These are phyloP conservation scores for Pythium brachiatum DNA, from an alignment of 352 stramenopile species.

Conservation along the genomic window DNA sequence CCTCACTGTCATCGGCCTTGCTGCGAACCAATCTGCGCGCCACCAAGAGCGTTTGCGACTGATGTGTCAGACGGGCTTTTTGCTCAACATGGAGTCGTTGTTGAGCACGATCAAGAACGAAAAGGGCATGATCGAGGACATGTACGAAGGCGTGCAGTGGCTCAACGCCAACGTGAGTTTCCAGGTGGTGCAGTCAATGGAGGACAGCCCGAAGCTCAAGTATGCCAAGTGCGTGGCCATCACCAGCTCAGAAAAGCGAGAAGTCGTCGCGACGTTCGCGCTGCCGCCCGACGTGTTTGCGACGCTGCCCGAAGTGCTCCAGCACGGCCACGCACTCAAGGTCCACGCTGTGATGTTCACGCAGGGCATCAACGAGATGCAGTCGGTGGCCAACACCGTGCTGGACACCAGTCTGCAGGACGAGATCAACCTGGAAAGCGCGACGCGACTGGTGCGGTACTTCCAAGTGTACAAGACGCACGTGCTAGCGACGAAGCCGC, in stretches of 20 bases:
- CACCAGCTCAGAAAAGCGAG: conserved; percentile 43
- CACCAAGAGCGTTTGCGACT: conserved; percentile 61
- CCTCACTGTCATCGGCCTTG: conserved; percentile 64
- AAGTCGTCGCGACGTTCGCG: conserved; percentile 72
- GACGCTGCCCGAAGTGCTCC: conserved; percentile 56
- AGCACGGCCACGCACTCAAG: conserved; percentile 69
- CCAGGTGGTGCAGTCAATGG: conserved; percentile 59
- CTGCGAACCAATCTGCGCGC: conserved; percentile 47
- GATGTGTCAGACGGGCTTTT: conserved; percentile 72
- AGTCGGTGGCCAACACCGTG: conserved; percentile 89
- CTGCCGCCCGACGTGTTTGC: conserved; percentile 54
- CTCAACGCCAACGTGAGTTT: conserved; percentile 78
- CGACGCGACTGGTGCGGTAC: conserved; percentile 65
- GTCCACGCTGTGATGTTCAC: conserved; percentile 83
- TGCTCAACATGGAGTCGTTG: conserved; percentile 94
- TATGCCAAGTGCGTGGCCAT: conserved; percentile 80
- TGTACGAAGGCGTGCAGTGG: conserved; percentile 85
- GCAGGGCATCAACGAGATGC: conserved; percentile 94
- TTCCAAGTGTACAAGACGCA: conserved; percentile 76
- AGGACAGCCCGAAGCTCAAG: conserved; percentile 47
- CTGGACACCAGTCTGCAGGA: conserved; percentile 82
- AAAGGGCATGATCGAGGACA: conserved; percentile 95
- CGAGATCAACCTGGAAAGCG: conserved; percentile 81
- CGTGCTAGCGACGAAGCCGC: conserved; percentile 26
- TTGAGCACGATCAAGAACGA: conserved; percentile 93